Conservation (phyloP, 805 yeast species). For the Candida takata region DNA sequence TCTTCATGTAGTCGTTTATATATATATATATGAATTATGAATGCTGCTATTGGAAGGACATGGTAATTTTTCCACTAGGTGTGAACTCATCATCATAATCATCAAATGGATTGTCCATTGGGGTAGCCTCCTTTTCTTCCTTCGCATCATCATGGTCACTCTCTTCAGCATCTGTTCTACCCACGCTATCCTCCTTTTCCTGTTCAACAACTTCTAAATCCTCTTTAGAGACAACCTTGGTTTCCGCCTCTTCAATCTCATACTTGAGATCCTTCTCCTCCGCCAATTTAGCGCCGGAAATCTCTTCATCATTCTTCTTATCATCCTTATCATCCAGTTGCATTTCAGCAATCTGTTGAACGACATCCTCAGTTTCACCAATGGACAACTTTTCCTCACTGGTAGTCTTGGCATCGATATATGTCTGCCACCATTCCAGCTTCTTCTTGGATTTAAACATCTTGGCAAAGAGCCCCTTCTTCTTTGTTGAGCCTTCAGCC, state of each 20-base stretch:
- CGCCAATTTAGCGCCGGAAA: too few relatives aligned
- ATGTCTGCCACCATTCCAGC: slow-evolving; percentile 49
- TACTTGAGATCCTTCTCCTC: too few relatives aligned
- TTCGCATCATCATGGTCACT: not conserved
- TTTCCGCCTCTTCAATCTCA: too few relatives aligned
- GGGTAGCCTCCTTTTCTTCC: too few relatives aligned
- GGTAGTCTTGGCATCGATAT: slow-evolving; percentile 20
- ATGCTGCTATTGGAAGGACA: slow-evolving; percentile 12
- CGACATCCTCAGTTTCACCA: not conserved
- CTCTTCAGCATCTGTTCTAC: not conserved
- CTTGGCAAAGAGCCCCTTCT: slow-evolving; percentile 34
- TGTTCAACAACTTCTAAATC: not conserved
- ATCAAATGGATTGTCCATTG: not conserved
- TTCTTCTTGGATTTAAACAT: slow-evolving; percentile 43
- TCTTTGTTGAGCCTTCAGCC: slow-evolving; percentile 24
- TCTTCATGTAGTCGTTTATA: not conserved
- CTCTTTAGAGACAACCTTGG: not conserved
- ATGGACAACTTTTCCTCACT: slow-evolving; percentile 7
- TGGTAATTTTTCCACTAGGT: slow-evolving; percentile 14
- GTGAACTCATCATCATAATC: slow-evolving; percentile 17
- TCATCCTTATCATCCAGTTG: not conserved
- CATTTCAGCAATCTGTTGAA: slow-evolving; percentile 1
- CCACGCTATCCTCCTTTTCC: not conserved
- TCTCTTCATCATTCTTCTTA: not conserved
- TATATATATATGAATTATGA: not conserved